A percentile compares a stretch with the other conserved stretches of the same genome.
These are phyloP conservation scores for Phytophthora pini DNA, from an alignment of 352 stramenopile species.

Conservation along the genomic window DNA sequence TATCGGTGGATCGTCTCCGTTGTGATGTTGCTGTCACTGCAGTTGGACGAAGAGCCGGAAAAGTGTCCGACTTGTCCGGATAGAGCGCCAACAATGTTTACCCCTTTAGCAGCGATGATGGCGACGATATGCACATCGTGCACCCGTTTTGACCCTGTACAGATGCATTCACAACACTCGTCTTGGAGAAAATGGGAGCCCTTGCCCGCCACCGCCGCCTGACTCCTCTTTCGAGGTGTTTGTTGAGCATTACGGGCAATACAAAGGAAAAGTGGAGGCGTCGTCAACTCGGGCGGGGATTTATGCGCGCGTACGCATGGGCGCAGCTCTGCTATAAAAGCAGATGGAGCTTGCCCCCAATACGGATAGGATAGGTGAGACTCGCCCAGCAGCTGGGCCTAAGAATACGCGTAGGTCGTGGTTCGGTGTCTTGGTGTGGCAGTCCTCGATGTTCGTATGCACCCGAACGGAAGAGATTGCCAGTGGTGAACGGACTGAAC, in stretches of 20 bases:
- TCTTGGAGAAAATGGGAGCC: not conserved
- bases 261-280: not conserved
- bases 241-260: not conserved
- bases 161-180: no score
- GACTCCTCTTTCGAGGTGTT: slow-evolving; percentile 4
- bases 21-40: slow-evolving; percentile 16
- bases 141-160: no score
- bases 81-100: slow-evolving; percentile 13
- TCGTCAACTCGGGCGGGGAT: slow-evolving; percentile 33
- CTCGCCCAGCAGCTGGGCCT: slow-evolving; percentile 21
- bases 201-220: not conserved
- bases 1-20: slow-evolving; percentile 19
- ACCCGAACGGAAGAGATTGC: slow-evolving; percentile 20
- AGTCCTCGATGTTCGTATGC: slow-evolving; percentile 12
- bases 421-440: slow-evolving; percentile 26
- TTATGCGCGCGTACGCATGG: slow-evolving; percentile 30
- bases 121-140: not conserved
- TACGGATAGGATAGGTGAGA: slow-evolving; percentile 17
- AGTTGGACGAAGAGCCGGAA: slow-evolving; percentile 26
- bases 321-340: slow-evolving; percentile 28
- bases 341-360: slow-evolving; percentile 17
- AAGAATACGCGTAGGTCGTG: slow-evolving; percentile 34
- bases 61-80: slow-evolving; percentile 20
- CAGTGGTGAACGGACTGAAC: slow-evolving; percentile 23
- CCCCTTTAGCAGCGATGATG: not conserved